These are phyloP conservation scores for Penicillium robsamsonii DNA, from an alignment of 495 filamentous ascomycete species.

Conservation along the genomic window DNA sequence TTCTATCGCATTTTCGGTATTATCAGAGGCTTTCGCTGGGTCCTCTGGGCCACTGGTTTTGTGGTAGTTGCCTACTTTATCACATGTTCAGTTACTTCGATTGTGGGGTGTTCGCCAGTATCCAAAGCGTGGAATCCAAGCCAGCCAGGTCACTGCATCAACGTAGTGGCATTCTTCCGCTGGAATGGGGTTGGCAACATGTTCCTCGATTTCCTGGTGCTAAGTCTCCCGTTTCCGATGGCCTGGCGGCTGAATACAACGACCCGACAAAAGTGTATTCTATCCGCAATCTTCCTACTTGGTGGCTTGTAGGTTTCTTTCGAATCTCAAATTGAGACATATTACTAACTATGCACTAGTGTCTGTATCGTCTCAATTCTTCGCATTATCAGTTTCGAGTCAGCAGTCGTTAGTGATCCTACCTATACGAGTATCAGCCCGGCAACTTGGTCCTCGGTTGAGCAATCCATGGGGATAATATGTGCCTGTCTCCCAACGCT, in stretches of 20 bases:
- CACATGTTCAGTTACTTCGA: constrained; percentile 16
- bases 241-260: constrained; percentile 36
- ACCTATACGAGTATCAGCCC: constrained; percentile 27
- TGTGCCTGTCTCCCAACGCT: constrained; percentile 52
- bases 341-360: constrained; percentile 17
- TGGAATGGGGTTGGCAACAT: constrained; percentile 48
- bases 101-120: constrained; percentile 25
- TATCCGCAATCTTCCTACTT: constrained; percentile 35
- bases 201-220: constrained; percentile 43
- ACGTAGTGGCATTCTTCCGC: constrained; percentile 42
- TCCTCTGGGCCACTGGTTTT: constrained; percentile 30
- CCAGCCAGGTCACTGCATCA: constrained; percentile 35
- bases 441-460: constrained; percentile 51
- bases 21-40: constrained; percentile 34
- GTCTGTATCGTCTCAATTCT: constrained; percentile 30
- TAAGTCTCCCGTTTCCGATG: constrained; percentile 43
- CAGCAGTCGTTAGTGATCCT: constrained; percentile 9
- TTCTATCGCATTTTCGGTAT: constrained; percentile 44
- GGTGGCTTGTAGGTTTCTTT: constrained; percentile 31
- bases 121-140: constrained; percentile 25
- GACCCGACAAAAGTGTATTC: constrained; percentile 30
- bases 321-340: neutral
- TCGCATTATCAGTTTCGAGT: constrained; percentile 17
- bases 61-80: constrained; percentile 43
- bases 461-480: constrained; percentile 49